phyloP scores from a whole-genome alignment of 257 asterid species.

The Gentiana dahurica region DNA sequence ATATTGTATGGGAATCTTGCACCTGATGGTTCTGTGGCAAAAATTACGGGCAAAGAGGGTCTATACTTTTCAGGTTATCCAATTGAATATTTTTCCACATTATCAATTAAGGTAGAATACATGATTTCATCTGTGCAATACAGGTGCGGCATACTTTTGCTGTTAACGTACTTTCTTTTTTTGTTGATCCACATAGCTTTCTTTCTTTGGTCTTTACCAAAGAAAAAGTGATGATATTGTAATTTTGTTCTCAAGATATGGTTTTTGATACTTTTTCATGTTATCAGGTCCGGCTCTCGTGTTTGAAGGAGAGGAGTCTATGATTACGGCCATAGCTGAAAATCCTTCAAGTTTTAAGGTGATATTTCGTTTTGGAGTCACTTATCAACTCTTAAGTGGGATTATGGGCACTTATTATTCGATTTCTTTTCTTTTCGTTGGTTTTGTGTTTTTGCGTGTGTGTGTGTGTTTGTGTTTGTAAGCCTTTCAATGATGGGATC shows the following conservation, averaged over 20 bases:
- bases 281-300: slow-evolving; percentile 81
- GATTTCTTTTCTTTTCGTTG: too few relatives aligned
- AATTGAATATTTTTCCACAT: neutral
- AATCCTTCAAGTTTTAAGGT: slow-evolving; percentile 75
- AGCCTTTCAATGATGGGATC: too few relatives aligned
- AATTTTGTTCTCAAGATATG: neutral
- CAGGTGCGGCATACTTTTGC: neutral
- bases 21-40: slow-evolving; percentile 97
- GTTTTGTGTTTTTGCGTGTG: too few relatives aligned
- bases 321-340: slow-evolving; percentile 81
- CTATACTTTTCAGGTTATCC: slow-evolving; percentile 69
- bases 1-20: slow-evolving; percentile 89
- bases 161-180: neutral
- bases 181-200: neutral
- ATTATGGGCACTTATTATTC: too few relatives aligned
- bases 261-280: too few relatives aligned
- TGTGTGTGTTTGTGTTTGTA: too few relatives aligned
- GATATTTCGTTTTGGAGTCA: slow-evolving; percentile 4
- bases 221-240: slow-evolving; percentile 1
- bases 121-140: neutral
- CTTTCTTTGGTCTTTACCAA: neutral
- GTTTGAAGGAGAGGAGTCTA: slow-evolving; percentile 94
- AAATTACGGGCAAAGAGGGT: slow-evolving; percentile 98
- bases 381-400: too few relatives aligned
- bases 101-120: neutral